Base-by-base conservation (phyloP, 805 yeast species). In the Hanseniaspora pseudoguilliermondii region DNA sequence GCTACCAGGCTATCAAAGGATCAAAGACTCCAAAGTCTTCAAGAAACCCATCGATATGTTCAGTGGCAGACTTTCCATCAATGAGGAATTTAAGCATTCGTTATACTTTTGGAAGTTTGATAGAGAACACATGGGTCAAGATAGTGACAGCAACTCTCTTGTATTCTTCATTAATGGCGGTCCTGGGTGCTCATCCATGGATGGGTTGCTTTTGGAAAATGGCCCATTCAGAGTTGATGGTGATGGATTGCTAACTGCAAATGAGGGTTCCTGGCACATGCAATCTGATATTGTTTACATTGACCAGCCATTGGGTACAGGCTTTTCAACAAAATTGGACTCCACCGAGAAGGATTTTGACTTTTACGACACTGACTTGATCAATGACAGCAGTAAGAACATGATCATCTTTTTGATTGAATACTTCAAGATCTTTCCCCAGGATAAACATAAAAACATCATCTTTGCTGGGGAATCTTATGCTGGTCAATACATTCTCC, bases 121-220 rank as follows among this genome's bases (percentile, higher is more conserved):
- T 2, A 54, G 54, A 20, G 53, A 9, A 75, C 60, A 75, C 75
- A 59, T 74, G 85, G 23, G 75, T 84, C 9, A 32, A 11, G 35
- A 32, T 5, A 13, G 13, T 29, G 35, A 11, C 35, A 32, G 11
- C 15, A 32, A 32, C 35, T 13, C 35, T 10, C 35, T 32, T 32
- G 35, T 32, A 11, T 75, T 93, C 55, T 93, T 98, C 97, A 75
- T 93, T 23, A 93, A 93, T 67, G 98, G 98, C 41, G 98, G 98
- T 0, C 98, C 98, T 0, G 98, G 98, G 0, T 93, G 98, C 67
- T 89, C 96, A 1, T 89, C 97, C 0, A 81, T 91, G 93, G 98
- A 93, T 69, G 98, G 98, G 16, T 96, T 95, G 0, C 66, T 93
- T 60, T 79, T 90, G 80, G 98, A 93, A 67, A 71, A 82, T 3